phyloP scores from a whole-genome alignment of 2,329 filamentous ascomycete species.

The Fusarium agapanthi region DNA sequence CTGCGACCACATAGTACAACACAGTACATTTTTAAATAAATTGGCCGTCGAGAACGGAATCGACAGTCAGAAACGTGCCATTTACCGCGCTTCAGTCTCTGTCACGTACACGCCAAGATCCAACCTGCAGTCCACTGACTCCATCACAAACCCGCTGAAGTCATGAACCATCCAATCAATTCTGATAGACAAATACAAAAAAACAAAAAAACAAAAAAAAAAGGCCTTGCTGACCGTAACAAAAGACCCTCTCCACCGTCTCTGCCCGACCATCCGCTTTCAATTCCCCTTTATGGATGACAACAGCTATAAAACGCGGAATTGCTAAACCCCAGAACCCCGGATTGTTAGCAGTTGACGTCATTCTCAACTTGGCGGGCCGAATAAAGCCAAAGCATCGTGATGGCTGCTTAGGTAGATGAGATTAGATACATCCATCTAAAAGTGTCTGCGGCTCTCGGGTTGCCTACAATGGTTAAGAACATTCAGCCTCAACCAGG shows the following conservation, averaged over 20 bases:
- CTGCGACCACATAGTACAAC: slow-evolving; percentile 16
- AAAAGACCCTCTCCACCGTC: slow-evolving; percentile 14
- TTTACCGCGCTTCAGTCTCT: slow-evolving; percentile 11
- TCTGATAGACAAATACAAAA: not conserved
- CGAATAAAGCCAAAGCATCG: slow-evolving; percentile 21
- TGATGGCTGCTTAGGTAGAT: not conserved
- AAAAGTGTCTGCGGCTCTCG: not conserved
- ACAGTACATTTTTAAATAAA: not conserved
- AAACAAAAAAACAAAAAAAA: too few species aligned
- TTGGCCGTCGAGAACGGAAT: slow-evolving; percentile 18
- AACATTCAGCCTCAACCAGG: not conserved
- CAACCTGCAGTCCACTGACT: not conserved
- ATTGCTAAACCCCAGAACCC: slow-evolving; percentile 4
- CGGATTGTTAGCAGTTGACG: slow-evolving; percentile 25
- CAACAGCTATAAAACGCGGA: not conserved
- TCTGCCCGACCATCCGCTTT: slow-evolving; percentile 3
- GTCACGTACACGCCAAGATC: not conserved
- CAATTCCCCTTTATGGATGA: not conserved
- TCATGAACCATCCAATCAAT: not conserved
- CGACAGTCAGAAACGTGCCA: slow-evolving; percentile 29
- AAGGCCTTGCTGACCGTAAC: not conserved
- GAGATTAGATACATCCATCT: not conserved
- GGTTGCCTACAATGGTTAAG: slow-evolving; percentile 7
- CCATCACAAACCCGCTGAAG: not conserved
- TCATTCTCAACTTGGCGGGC: slow-evolving; percentile 24